These are phyloP conservation scores for Colletotrichum gloeosporioides DNA, from an alignment of 2,329 filamentous ascomycete species.

Conservation along the genomic window DNA sequence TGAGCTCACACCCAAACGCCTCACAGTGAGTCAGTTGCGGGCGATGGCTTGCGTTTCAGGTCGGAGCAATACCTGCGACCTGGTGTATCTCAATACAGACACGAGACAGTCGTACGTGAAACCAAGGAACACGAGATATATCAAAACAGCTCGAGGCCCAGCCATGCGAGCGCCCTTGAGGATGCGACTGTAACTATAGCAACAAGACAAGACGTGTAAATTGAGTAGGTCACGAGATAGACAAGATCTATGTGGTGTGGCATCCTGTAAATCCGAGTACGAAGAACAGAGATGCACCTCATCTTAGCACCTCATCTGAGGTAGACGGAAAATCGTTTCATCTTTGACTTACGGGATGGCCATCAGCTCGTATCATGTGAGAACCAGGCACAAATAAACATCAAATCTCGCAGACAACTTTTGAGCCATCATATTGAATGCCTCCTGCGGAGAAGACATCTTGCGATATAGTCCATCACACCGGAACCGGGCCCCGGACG, in stretches of 20 bases:
- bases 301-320: too few species aligned
- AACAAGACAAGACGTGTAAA: not conserved
- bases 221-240: not conserved
- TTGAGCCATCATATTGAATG: not conserved
- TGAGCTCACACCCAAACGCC: not conserved
- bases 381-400: too few species aligned
- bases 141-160: not conserved
- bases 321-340: not conserved
- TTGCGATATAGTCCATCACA: not conserved
- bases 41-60: not conserved
- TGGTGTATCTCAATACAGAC: not conserved
- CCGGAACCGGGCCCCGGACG: not conserved
- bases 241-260: not conserved
- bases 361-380: not conserved
- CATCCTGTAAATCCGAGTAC: not conserved
- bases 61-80: not conserved
- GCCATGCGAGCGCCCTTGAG: not conserved
- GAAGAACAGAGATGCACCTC: not conserved
- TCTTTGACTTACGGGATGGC: not conserved
- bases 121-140: not conserved
- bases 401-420: not conserved
- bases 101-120: not conserved
- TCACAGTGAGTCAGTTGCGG: not conserved
- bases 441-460: not conserved
- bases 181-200: not conserved